These are phyloP conservation scores for Boletus insuetus DNA, from an alignment of 768 basidiomycete genomes.

Conservation along the genomic window DNA sequence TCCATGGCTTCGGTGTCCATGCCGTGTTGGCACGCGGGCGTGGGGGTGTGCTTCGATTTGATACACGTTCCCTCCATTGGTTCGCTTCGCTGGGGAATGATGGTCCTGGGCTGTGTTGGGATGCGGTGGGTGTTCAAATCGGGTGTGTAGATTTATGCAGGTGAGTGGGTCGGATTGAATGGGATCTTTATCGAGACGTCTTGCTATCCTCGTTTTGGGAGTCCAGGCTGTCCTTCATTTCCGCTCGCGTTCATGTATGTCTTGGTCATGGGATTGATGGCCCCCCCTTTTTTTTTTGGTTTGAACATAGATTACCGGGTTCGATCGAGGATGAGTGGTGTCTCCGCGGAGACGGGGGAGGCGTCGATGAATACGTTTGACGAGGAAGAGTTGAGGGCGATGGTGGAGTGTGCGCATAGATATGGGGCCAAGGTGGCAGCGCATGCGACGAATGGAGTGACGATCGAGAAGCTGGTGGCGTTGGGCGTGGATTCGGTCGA, in stretches of 20 bases:
- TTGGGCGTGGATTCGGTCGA: conserved; percentile 51
- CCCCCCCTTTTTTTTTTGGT: no score
- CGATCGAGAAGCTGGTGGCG: neutral
- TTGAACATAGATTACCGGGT: no score
- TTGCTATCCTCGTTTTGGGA: neutral
- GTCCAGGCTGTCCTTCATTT: conserved; percentile 11
- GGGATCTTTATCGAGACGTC: neutral
- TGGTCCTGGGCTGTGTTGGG: neutral
- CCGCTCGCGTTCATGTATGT: neutral
- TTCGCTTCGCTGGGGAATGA: neutral
- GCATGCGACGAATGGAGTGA: no score
- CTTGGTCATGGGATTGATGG: no score
- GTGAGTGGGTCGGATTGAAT: conserved; percentile 28
- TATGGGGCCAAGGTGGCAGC: no score
- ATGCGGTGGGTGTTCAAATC: neutral
- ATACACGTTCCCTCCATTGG: conserved; percentile 10
- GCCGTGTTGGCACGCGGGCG: neutral
- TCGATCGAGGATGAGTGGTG: no score
- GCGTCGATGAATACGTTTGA: conserved; percentile 40
- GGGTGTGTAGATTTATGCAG: conserved; percentile 47
- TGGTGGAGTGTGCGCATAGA: conserved; percentile 44
- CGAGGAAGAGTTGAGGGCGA: conserved; percentile 41
- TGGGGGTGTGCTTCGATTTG: conserved; percentile 7
- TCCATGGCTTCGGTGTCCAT: no score
- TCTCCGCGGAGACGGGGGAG: no score